Evolutionary conservation across 768 basidiomycete genomes (phyloP).

Genomic region (Lepiota brunneoincarnata): DNA sequence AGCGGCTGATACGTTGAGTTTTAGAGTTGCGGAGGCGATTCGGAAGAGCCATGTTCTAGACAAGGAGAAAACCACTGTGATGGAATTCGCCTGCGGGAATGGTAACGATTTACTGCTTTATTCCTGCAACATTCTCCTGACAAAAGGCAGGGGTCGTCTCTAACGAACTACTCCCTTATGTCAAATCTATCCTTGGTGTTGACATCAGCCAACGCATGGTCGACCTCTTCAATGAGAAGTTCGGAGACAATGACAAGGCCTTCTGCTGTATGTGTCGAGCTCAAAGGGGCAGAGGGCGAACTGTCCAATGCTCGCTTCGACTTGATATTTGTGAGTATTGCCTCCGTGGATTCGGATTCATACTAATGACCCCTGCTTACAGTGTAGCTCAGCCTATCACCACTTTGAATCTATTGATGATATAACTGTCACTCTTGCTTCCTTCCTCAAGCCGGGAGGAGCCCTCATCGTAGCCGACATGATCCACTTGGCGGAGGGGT

Average conservation of each 20-base stretch:
- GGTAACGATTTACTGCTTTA: constrained; percentile 31
- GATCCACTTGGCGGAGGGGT: constrained; percentile 15
- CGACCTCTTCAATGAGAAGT: constrained; percentile 51
- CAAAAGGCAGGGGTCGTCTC: constrained; percentile 50
- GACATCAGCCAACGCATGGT: constrained; percentile 70
- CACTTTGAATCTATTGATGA: constrained; percentile 53
- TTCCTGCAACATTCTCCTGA: neutral
- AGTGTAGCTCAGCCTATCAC: constrained; percentile 68
- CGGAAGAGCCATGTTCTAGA: constrained; percentile 41
- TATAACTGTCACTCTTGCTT: constrained; percentile 50
- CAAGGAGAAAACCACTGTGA: constrained; percentile 46
- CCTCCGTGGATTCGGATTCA: neutral
- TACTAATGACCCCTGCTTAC: neutral
- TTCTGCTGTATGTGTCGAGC: constrained; percentile 45
- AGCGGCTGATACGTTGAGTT: neutral
- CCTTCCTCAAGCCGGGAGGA: constrained; percentile 62
- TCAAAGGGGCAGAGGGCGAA: constrained; percentile 41
- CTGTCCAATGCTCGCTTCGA: constrained; percentile 55
- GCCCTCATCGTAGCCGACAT: constrained; percentile 57
- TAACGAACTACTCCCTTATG: constrained; percentile 50
- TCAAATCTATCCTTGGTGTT: constrained; percentile 59
- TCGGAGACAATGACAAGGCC: constrained; percentile 55
- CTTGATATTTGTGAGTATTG: constrained; percentile 51
- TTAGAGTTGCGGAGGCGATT: constrained; percentile 28
- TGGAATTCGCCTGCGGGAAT: constrained; percentile 74